Percentiles rank a stretch among this genome's conserved stretches.
These are phyloP conservation scores for Kluyveromyces nonfermentans DNA, from an alignment of 805 yeast genomes.

Conservation along the genomic window DNA sequence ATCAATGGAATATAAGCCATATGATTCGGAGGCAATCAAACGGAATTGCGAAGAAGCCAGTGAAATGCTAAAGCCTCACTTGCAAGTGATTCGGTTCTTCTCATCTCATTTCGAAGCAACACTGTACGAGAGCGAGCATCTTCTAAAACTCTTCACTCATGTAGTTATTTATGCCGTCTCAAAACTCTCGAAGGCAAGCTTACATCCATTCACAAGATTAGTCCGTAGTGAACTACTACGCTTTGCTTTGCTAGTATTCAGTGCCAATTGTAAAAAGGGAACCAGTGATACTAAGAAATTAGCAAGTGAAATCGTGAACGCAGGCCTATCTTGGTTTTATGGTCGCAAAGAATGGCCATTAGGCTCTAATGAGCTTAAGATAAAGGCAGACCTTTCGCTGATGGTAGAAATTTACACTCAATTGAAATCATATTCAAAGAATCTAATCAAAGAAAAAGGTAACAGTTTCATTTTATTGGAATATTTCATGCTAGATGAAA, in stretches of 20 bases:
- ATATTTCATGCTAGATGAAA: constrained; percentile 67
- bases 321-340: constrained; percentile 72
- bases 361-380: constrained; percentile 70
- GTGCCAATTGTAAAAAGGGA: constrained; percentile 41
- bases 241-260: constrained; percentile 57
- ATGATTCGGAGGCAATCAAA: constrained; percentile 51
- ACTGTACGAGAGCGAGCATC: constrained; percentile 57
- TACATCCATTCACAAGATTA: constrained; percentile 74
- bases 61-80: constrained; percentile 54
- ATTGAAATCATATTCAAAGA: constrained; percentile 12
- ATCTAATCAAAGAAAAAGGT: constrained; percentile 28
- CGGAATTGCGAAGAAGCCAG: constrained; percentile 42
- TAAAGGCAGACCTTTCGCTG: constrained; percentile 56
- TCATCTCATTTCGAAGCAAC: constrained; percentile 75
- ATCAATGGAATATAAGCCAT: constrained; percentile 84
- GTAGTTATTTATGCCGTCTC: constrained; percentile 48
- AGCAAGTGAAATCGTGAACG: constrained; percentile 43
- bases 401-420: constrained; percentile 40
- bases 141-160: constrained; percentile 59
- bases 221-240: constrained; percentile 64
- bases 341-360: constrained; percentile 60
- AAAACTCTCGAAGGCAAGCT: constrained; percentile 48
- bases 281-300: constrained; percentile 39
- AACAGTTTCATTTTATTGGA: constrained; percentile 46
- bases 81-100: constrained; percentile 56